Conservation (phyloP, 2,329 filamentous ascomycete genomes). For the Juglanconis juglandina region DNA sequence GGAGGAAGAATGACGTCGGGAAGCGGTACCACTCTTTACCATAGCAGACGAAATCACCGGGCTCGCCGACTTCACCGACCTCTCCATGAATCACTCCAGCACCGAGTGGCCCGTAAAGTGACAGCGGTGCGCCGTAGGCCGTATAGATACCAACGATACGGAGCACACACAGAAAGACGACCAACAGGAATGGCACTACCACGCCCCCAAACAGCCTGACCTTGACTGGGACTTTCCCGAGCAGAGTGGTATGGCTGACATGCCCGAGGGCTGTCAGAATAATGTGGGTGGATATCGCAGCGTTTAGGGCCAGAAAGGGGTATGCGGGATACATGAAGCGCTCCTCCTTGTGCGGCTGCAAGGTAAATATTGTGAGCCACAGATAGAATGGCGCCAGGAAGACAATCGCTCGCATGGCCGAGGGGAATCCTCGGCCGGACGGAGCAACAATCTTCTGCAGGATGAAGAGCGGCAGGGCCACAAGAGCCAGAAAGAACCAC, state of each 20-base stretch:
- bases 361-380: slow-evolving; percentile 87
- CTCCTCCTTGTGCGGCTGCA: slow-evolving; percentile 96
- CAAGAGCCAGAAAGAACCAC: slow-evolving; percentile 80
- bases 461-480: slow-evolving; percentile 70
- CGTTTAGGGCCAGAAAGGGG: slow-evolving; percentile 84
- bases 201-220: slow-evolving; percentile 68
- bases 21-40: slow-evolving; percentile 99
- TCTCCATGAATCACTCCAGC: slow-evolving; percentile 44
- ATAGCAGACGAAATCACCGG: slow-evolving; percentile 74
- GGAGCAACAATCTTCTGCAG: slow-evolving; percentile 66
- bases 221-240: slow-evolving; percentile 69
- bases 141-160: slow-evolving; percentile 74
- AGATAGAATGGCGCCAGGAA: slow-evolving; percentile 87
- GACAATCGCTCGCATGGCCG: slow-evolving; percentile 70
- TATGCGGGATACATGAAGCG: slow-evolving; percentile 98
- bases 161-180: slow-evolving; percentile 7
- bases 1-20: slow-evolving; percentile 87
- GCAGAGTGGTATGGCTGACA: slow-evolving; percentile 60
- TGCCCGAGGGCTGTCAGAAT: slow-evolving; percentile 72
- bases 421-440: slow-evolving; percentile 62
- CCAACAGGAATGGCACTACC: slow-evolving; percentile 50
- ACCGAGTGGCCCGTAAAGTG: slow-evolving; percentile 66
- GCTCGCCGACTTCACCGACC: slow-evolving; percentile 43
- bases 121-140: slow-evolving; percentile 78
- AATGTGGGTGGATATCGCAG: slow-evolving; percentile 79